Conservation (phyloP, 805 yeast species). For the Myxozyma udenii region DNA sequence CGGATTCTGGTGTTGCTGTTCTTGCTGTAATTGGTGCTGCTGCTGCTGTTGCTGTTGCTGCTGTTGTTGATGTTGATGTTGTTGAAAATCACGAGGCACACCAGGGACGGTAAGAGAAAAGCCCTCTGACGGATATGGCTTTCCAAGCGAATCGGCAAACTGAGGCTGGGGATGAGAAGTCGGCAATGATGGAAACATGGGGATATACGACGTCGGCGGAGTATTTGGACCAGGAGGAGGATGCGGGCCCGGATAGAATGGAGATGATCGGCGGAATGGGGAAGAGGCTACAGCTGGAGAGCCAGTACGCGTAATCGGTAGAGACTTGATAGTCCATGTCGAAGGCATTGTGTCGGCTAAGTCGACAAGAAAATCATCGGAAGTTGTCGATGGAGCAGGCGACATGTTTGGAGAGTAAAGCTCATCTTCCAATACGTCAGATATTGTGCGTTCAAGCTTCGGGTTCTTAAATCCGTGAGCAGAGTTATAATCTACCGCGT, state of each 20-base stretch:
- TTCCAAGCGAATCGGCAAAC: too few species aligned
- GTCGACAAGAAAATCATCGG: slow-evolving; percentile 24
- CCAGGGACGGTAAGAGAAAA: too few species aligned
- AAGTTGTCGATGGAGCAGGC: slow-evolving; percentile 24
- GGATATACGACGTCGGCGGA: slow-evolving; percentile 7
- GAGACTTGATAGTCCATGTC: slow-evolving; percentile 16
- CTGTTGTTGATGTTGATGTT: slow-evolving; percentile 3
- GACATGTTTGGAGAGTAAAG: slow-evolving; percentile 40
- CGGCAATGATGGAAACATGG: slow-evolving; percentile 15
- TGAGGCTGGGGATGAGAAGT: neutral
- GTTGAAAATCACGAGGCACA: too few species aligned
- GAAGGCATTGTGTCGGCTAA: slow-evolving; percentile 12
- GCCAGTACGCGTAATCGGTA: slow-evolving; percentile 27
- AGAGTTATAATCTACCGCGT: slow-evolving; percentile 4
- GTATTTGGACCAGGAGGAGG: slow-evolving; percentile 16
- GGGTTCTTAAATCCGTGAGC: slow-evolving; percentile 40
- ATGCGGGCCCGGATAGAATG: slow-evolving; percentile 22
- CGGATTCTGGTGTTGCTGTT: neutral
- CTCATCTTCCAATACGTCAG: slow-evolving; percentile 61
- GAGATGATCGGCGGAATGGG: slow-evolving; percentile 32
- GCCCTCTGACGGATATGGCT: neutral
- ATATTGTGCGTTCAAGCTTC: slow-evolving; percentile 50
- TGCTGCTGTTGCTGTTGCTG: slow-evolving; percentile 21
- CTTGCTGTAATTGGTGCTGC: neutral
- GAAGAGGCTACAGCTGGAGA: slow-evolving; percentile 18